Conservation (phyloP, 2,329 filamentous ascomycete species). For the Claviceps pusilla region DNA sequence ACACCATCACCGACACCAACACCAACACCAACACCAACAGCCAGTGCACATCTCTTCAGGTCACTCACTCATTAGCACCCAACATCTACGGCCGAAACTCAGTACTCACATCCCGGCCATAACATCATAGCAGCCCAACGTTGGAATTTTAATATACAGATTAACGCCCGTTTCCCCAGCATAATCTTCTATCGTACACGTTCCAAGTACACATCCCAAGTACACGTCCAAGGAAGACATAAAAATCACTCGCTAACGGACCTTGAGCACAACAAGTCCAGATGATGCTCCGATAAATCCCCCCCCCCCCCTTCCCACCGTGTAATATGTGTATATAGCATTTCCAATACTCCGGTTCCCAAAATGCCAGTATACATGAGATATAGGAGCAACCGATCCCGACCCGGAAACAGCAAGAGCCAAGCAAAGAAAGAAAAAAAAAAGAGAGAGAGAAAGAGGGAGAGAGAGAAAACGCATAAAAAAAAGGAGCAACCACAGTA, state of each 20-base stretch:
- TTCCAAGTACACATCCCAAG: too few species aligned
- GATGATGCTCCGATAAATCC: neutral
- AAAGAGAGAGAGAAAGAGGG: neutral
- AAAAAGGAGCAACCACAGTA: neutral
- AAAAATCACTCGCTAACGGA: slow-evolving; percentile 2
- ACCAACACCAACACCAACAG: too few species aligned
- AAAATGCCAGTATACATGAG: neutral
- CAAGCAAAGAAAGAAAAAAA: neutral
- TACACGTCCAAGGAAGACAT: too few species aligned
- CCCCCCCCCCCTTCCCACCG: neutral
- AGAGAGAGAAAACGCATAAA: neutral
- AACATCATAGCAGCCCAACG: neutral
- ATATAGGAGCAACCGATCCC: neutral
- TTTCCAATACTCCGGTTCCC: slow-evolving; percentile 1
- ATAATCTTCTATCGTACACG: slow-evolving; percentile 1
- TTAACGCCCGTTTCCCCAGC: neutral
- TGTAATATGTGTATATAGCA: neutral
- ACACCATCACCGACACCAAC: too few species aligned
- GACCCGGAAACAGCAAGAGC: neutral
- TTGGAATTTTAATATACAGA: slow-evolving; percentile 2
- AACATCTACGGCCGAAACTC: too few species aligned
- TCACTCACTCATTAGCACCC: too few species aligned
- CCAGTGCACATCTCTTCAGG: too few species aligned
- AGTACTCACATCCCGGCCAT: neutral
- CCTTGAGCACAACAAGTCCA: neutral